Evolutionary conservation across 495 filamentous ascomycete species (phyloP).

Genomic region (Hypoxylon lienhwacheense): DNA sequence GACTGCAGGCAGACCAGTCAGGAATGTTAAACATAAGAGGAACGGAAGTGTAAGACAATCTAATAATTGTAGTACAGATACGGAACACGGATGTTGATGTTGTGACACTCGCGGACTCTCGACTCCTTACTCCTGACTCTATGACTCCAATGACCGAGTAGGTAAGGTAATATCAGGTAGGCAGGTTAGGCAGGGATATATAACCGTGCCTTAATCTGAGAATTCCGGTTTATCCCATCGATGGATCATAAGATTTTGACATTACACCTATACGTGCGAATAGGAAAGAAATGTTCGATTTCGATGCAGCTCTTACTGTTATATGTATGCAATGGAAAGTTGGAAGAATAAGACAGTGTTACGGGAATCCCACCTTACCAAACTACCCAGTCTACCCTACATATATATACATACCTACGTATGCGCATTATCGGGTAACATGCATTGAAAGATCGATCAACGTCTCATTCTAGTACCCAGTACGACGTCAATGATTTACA

Average conservation of each 20-base stretch:
- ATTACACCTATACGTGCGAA: constrained; percentile 19
- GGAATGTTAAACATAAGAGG: constrained; percentile 12
- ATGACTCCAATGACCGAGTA: constrained; percentile 15
- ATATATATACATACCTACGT: constrained; percentile 3
- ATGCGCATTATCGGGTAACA: constrained; percentile 26
- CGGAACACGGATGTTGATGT: constrained; percentile 2
- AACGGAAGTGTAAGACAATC: constrained; percentile 16
- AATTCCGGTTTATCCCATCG: constrained; percentile 28
- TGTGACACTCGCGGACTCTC: constrained; percentile 10
- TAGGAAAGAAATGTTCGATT: constrained; percentile 8
- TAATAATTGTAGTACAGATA: constrained; percentile 9
- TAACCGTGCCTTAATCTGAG: constrained; percentile 21
- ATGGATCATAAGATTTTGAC: constrained; percentile 25
- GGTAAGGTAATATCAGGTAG: constrained; percentile 22
- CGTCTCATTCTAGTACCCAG: constrained; percentile 18
- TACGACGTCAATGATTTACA: too few species aligned
- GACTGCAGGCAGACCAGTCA: constrained; percentile 17
- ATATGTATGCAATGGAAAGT: constrained; percentile 17
- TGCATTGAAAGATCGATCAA: constrained; percentile 27
- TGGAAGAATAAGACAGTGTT: constrained; percentile 20
- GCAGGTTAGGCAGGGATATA: constrained; percentile 21
- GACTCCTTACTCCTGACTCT: constrained; percentile 11
- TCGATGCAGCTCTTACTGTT: constrained; percentile 1
- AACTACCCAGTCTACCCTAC: too few species aligned
- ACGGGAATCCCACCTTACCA: constrained; percentile 23